Evolutionary conservation across 129 eudicot species (phyloP), one percentile per base, ranked within the genome.

Genomic region (Chrysanthemum lavandulifolium): DNA sequence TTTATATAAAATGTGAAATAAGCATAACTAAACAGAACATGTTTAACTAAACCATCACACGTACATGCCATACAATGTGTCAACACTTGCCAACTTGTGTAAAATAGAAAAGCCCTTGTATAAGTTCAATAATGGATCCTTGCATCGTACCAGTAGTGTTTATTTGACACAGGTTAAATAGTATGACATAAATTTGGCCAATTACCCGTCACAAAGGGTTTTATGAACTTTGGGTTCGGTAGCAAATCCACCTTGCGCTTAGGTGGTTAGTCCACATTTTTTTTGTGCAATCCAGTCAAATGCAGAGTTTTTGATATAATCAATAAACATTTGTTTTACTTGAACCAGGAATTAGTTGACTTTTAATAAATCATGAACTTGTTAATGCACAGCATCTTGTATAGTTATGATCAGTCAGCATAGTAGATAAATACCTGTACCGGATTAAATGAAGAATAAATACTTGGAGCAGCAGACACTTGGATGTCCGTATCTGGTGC

Each of bases 381-480:
- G n/a, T n/a, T n/a, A n/a, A n/a, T n/a, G n/a, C n/a, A n/a, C n/a
- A n/a, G n/a, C n/a, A n/a, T n/a, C n/a, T n/a, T n/a, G 3, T 65
- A 43, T 0, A 31, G 16, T 15, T 11, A 0, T 43, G 47, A 6
- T 40, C 47, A 45, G 27, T 6, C 47, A 7, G 15, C 29, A 40
- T 45, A 43, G 8, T 13, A 58, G 84, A 91, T 91, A 86, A 82
- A 91, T 94, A 88, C 97, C 93, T 86, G 86, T 49, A 61, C 75
- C 7, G 87, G 82, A 57, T 65, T 75, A 72, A 80, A 82, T 23
- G 89, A 84, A 19, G 84, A 65, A 56, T 60, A 77, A 75, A 60
- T 72, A 83, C 61, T 81, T 71, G 75, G 89, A 4, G 64, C 4
- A 2, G 73, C 43, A 1, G 76, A 53, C 13, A 71, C 33, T 67